These are phyloP conservation scores for Stevia rebaudiana DNA, from an alignment of 140 eudicot genomes.

Conservation along the genomic window DNA sequence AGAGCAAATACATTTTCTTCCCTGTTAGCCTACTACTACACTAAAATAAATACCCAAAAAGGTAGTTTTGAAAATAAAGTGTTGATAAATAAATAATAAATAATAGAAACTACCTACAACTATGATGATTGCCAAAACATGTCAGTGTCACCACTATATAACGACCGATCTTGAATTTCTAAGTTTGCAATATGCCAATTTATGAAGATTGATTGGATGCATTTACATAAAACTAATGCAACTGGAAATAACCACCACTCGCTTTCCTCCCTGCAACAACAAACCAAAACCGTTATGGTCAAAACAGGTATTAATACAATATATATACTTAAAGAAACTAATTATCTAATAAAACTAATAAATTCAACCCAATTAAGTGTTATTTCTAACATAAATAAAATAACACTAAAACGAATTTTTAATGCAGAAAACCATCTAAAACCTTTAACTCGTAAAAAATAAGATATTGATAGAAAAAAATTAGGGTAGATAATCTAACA, in stretches of 20 bases:
- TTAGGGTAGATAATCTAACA: background rate
- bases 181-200: slow-evolving; percentile 97
- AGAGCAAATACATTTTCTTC: slow-evolving; percentile 12
- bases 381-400: background rate
- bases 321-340: too few species aligned
- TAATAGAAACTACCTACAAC: background rate
- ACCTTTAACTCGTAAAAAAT: background rate
- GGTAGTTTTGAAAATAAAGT: background rate
- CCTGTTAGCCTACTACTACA: background rate
- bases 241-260: slow-evolving; percentile 99
- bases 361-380: background rate
- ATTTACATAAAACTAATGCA: slow-evolving; percentile 78
- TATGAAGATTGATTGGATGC: slow-evolving; percentile 68
- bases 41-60: slow-evolving; percentile 6
- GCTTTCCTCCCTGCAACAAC: slow-evolving; percentile 84
- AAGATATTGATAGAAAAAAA: background rate
- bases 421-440: background rate
- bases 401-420: background rate
- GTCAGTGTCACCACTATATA: slow-evolving; percentile 73
- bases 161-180: slow-evolving; percentile 96
- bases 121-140: slow-evolving; percentile 79
- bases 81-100: background rate
- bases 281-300: slow-evolving; percentile 7
- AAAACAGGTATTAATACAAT: background rate
- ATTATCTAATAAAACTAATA: too few species aligned